phyloP scores from a whole-genome alignment of 73 alveolate species.

The Paramecium sonneborni region DNA sequence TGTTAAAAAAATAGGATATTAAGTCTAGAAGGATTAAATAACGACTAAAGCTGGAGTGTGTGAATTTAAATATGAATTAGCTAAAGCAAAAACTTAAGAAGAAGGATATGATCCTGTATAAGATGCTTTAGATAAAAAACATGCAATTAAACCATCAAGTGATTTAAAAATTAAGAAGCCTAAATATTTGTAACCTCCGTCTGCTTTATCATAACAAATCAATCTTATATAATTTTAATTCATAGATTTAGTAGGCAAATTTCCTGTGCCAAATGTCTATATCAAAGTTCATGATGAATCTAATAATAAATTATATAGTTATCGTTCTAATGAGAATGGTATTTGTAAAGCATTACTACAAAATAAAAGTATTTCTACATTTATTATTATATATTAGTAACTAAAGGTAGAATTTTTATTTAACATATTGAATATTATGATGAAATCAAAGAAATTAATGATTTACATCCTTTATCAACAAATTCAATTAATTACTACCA shows the following conservation, averaged over 20 bases:
- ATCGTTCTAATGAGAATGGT: slow-evolving; percentile 51
- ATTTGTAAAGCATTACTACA: slow-evolving; percentile 17
- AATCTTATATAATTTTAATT: slow-evolving; percentile 39
- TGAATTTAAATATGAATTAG: background rate
- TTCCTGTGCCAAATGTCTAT: background rate
- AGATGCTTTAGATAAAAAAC: slow-evolving; percentile 53
- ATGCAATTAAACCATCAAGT: background rate
- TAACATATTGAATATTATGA: slow-evolving; percentile 13
- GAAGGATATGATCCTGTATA: slow-evolving; percentile 43
- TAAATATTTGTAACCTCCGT: slow-evolving; percentile 19
- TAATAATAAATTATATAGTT: slow-evolving; percentile 26
- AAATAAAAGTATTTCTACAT: background rate
- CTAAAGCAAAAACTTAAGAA: background rate
- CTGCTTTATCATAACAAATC: background rate
- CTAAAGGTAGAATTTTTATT: background rate
- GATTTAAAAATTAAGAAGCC: slow-evolving; percentile 29
- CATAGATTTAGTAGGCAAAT: slow-evolving; percentile 18
- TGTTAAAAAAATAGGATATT: slow-evolving; percentile 19
- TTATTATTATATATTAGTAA: background rate
- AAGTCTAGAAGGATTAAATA: background rate
- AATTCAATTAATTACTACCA: background rate
- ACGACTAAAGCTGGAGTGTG: slow-evolving; percentile 10
- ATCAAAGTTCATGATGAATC: slow-evolving; percentile 7
- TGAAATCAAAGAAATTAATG: background rate
- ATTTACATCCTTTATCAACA: background rate